A percentile compares a stretch with the other conserved stretches of the same genome.
These are phyloP conservation scores for Myotisia sp. DNA, from an alignment of 2,329 filamentous ascomycete genomes.

Conservation along the genomic window DNA sequence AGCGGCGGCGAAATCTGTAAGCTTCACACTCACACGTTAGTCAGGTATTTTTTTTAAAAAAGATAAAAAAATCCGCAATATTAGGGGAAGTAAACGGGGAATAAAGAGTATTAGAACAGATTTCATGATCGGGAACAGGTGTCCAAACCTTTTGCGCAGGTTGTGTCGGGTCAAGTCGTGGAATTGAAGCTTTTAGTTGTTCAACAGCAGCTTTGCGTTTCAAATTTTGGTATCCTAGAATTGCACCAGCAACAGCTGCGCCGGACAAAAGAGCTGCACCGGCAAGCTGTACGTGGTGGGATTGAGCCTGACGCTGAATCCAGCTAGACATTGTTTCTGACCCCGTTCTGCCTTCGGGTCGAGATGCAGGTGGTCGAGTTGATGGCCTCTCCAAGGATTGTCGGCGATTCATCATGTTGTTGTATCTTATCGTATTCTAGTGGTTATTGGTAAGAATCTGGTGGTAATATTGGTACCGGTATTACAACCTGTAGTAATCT, in stretches of 20 bases:
- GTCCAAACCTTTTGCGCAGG: slow-evolving; percentile 35
- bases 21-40: slow-evolving; percentile 32
- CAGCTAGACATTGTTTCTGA: slow-evolving; percentile 28
- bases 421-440: too few relatives aligned
- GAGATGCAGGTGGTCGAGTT: neutral
- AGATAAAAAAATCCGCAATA: slow-evolving; percentile 1
- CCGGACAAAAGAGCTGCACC: slow-evolving; percentile 31
- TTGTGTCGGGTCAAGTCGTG: slow-evolving; percentile 37
- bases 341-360: neutral
- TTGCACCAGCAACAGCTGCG: slow-evolving; percentile 35
- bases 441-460: too few relatives aligned
- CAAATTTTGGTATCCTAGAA: slow-evolving; percentile 44
- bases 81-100: neutral
- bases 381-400: too few relatives aligned
- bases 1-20: slow-evolving; percentile 37
- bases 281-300: slow-evolving; percentile 30
- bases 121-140: neutral
- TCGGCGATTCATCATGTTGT: too few relatives aligned
- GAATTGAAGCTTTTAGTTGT: slow-evolving; percentile 48
- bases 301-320: slow-evolving; percentile 29
- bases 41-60: slow-evolving; percentile 3
- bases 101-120: neutral
- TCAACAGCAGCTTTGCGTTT: slow-evolving; percentile 41
- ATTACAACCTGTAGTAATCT: too few relatives aligned
- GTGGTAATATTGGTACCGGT: slow-evolving; percentile 5